A percentile compares a stretch with the other conserved stretches of the same genome.
These are phyloP conservation scores for Nothomitra cinnamomea DNA, from an alignment of 2,329 filamentous ascomycete genomes.

Conservation along the genomic window DNA sequence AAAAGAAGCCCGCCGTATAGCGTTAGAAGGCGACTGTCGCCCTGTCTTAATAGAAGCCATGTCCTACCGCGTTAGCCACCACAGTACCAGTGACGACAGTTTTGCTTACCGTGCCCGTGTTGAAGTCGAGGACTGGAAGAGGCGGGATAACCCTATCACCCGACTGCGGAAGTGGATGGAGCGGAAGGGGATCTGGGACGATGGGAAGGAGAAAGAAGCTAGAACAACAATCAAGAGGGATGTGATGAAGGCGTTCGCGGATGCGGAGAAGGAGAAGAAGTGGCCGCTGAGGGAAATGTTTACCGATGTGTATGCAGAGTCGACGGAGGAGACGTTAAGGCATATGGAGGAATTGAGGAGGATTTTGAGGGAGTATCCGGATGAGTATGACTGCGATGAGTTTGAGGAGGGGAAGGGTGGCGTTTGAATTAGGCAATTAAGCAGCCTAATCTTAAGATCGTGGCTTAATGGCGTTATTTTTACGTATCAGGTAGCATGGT, in stretches of 20 bases:
- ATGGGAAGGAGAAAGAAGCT: slow-evolving; percentile 59
- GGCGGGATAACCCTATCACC: slow-evolving; percentile 75
- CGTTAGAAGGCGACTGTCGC: slow-evolving; percentile 66
- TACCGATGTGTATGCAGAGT: slow-evolving; percentile 72
- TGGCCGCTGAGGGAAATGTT: slow-evolving; percentile 58
- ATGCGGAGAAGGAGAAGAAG: slow-evolving; percentile 69
- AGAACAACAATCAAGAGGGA: slow-evolving; percentile 51
- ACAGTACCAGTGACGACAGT: slow-evolving; percentile 91
- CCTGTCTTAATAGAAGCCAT: slow-evolving; percentile 87
- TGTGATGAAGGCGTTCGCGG: slow-evolving; percentile 66
- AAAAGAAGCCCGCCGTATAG: slow-evolving; percentile 57
- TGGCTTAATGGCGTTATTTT: no score
- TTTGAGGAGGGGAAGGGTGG: slow-evolving; percentile 59
- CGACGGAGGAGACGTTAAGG: slow-evolving; percentile 59
- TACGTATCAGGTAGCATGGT: no score
- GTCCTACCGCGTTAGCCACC: slow-evolving; percentile 95
- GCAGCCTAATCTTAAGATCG: no score
- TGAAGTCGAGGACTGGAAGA: slow-evolving; percentile 90
- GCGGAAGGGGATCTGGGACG: slow-evolving; percentile 65
- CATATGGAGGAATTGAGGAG: slow-evolving; percentile 64
- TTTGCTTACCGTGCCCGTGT: slow-evolving; percentile 89
- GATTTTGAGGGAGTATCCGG: slow-evolving; percentile 72
- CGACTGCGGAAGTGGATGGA: slow-evolving; percentile 85
- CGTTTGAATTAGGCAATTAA: background rate
- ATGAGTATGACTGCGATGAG: slow-evolving; percentile 72